These are phyloP conservation scores for Saururus chinensis DNA, from an alignment of 164 flowering plant genomes.

Conservation along the genomic window DNA sequence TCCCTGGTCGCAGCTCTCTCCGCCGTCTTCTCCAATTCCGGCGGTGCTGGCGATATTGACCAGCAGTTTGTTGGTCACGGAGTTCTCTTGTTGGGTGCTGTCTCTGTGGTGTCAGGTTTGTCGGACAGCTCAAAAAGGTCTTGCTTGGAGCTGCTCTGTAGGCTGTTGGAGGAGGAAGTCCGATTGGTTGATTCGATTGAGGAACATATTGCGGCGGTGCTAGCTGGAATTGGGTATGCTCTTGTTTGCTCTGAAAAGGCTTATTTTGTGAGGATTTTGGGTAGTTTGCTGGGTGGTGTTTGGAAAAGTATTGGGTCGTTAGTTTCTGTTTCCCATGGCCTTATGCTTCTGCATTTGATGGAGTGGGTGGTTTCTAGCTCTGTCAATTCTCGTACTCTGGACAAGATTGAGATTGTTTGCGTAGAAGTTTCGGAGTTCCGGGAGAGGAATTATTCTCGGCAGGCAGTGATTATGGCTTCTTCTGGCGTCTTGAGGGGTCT, in stretches of 20 bases:
- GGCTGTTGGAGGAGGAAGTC: conserved; percentile 37
- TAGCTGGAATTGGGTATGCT: conserved; percentile 90
- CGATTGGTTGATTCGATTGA: conserved; percentile 11
- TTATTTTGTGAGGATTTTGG: conserved; percentile 35
- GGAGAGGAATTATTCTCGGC: conserved; percentile 23
- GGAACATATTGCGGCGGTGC: conserved; percentile 38
- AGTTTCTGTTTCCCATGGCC: conserved; percentile 34
- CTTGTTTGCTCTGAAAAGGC: conserved; percentile 31
- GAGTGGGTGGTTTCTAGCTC: conserved; percentile 73
- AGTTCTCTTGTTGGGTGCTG: conserved; percentile 60
- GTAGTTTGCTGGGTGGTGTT: conserved; percentile 47
- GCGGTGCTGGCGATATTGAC: too few relatives aligned
- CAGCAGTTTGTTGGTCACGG: conserved; percentile 25
- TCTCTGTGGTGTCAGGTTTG: conserved; percentile 30
- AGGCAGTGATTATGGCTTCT: conserved; percentile 64
- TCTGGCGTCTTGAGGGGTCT: conserved; percentile 65
- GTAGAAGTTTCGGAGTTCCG: conserved; percentile 17
- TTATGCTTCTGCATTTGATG: conserved; percentile 66
- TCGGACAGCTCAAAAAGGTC: conserved; percentile 33
- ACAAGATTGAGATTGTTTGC: conserved; percentile 28
- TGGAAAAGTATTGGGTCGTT: conserved; percentile 28
- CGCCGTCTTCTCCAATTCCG: conserved; percentile 15
- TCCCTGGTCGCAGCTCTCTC: conserved; percentile 35
- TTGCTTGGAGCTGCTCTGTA: conserved; percentile 56
- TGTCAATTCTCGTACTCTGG: conserved; percentile 21